Base-by-base conservation (phyloP, 805 yeast species). In the Ogataea paraovalis region DNA sequence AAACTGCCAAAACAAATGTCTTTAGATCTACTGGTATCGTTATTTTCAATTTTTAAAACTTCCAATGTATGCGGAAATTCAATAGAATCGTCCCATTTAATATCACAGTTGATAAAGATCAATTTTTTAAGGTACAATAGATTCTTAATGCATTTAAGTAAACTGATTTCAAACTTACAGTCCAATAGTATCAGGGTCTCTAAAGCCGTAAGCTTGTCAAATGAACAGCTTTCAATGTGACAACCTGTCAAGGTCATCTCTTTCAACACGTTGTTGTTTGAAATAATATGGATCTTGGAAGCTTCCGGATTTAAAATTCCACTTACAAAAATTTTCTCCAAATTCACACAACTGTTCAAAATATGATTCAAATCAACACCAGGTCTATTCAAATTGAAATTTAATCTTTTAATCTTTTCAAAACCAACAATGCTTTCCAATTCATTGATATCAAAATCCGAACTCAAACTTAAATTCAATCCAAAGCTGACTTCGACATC, bases 91-190 rank as follows among this genome's bases (percentile, higher is more conserved):
- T 49, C 45, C 61, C 58, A 62, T 0, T 25, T 30, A 8, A 62
- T 39, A 4, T 49, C 47, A 43, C 63, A 58, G 21, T 61, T 55
- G 20, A 56, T 47, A 19, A 62, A 33, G 4, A 45, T 25, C 7
- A 61, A 10, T 13, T 48, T 48, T 7, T 33, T 19, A 14, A 60
- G 28, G 1, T n/a, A 23, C 5, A n/a, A 13, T n/a, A 44, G 48
- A 6, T n/a, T 25, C 1, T 30, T 34, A 5, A 60, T 39, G 8
- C 61, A 41, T 14, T 30, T 43, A 14, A 59, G 39, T 2, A 41
- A 43, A 10, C 42, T 43, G 18, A 48, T 36, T 13, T 41, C 38
- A 14, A 58, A 13, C 3, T 39, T 32, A 37, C 63, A 60, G 21
- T 58, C 58, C 10, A 58, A 43, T n/a, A 59, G 28, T 0, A 51